Evolutionary conservation across 2,329 filamentous ascomycete genomes (phyloP).

Genomic region (Claviceps maximensis): DNA sequence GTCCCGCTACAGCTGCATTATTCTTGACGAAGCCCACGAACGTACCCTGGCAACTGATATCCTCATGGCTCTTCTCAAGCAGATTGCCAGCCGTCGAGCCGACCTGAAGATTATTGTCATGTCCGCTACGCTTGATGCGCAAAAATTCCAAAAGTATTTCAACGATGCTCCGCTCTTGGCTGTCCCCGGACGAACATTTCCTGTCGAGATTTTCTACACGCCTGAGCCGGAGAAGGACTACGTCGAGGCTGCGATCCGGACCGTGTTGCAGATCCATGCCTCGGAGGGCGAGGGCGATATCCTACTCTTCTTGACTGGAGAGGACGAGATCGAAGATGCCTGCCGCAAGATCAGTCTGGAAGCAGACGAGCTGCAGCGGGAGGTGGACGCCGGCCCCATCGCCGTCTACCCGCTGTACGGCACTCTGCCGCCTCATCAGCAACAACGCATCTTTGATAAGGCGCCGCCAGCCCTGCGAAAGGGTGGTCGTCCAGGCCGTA

Average conservation of each 20-base stretch:
- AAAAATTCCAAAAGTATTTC: slow-evolving; percentile 98
- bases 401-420: slow-evolving; percentile 90
- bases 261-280: slow-evolving; percentile 92
- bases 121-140: slow-evolving; percentile 91
- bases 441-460: slow-evolving; percentile 89
- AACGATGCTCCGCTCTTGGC: slow-evolving; percentile 85
- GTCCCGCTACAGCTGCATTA: slow-evolving; percentile 89
- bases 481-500: slow-evolving; percentile 78
- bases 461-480: slow-evolving; percentile 60
- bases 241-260: slow-evolving; percentile 86
- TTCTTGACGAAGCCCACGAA: slow-evolving; percentile 97
- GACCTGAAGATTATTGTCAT: slow-evolving; percentile 99
- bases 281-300: slow-evolving; percentile 88
- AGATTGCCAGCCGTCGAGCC: slow-evolving; percentile 65
- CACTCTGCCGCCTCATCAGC: slow-evolving; percentile 79
- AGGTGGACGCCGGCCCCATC: slow-evolving; percentile 82
- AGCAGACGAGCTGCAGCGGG: slow-evolving; percentile 78
- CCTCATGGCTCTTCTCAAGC: slow-evolving; percentile 90
- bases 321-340: slow-evolving; percentile 97
- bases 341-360: slow-evolving; percentile 85
- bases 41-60: slow-evolving; percentile 95
- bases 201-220: slow-evolving; percentile 97
- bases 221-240: slow-evolving; percentile 94
- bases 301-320: slow-evolving; percentile 86
- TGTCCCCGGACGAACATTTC: slow-evolving; percentile 87